These are phyloP conservation scores for Eustoma russellianum DNA, from an alignment of 257 asterid genomes.

Conservation along the genomic window DNA sequence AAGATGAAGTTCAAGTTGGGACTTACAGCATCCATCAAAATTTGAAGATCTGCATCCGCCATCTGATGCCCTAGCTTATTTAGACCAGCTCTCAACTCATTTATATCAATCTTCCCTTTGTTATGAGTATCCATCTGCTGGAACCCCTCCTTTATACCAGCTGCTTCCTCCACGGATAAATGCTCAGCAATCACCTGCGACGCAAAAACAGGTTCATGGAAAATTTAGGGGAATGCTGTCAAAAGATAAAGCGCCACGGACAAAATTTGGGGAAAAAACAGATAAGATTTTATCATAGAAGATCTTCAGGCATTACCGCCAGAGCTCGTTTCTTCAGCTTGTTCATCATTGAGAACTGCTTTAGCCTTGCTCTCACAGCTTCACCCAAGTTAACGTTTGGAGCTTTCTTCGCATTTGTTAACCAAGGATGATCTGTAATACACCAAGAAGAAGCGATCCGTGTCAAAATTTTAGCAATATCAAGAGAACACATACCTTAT, in stretches of 20 bases:
- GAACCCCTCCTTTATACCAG: conserved; percentile 38
- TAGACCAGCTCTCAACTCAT: conserved; percentile 34
- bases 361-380: conserved; percentile 40
- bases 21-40: conserved; percentile 39
- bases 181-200: conserved; percentile 41
- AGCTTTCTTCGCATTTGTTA: conserved; percentile 40
- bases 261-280: background rate
- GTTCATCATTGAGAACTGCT: conserved; percentile 43
- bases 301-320: conserved; percentile 22
- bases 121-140: conserved; percentile 28
- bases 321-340: conserved; percentile 46
- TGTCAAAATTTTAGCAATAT: background rate
- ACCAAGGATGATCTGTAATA: conserved; percentile 44
- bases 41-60: conserved; percentile 31
- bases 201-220: conserved; percentile 5
- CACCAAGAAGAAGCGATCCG: background rate
- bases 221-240: background rate
- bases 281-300: background rate
- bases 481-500: no score
- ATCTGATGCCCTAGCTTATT: conserved; percentile 33
- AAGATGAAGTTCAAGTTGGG: background rate
- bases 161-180: conserved; percentile 37
- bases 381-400: conserved; percentile 42
- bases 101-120: conserved; percentile 35
- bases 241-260: background rate